phyloP scores from a whole-genome alignment of 192 early-diverging fungal genomes.

The Podila minutissima region DNA sequence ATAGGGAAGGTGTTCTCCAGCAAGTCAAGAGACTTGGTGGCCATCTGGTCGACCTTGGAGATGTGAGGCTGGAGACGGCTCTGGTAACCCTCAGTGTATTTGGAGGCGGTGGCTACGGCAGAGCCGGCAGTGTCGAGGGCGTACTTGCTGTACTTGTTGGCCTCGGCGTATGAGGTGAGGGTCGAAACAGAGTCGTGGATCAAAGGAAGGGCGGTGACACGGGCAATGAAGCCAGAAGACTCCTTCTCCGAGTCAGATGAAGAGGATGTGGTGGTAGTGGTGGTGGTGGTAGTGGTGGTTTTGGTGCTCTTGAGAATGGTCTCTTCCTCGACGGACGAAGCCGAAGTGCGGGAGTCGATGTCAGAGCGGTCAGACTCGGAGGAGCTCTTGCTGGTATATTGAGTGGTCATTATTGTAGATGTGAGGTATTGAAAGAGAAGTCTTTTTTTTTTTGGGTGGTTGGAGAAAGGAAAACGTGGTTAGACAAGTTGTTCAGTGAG shows the following conservation, averaged over 20 bases:
- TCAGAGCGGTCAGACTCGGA: too few relatives aligned
- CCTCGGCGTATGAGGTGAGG: conserved; percentile 56
- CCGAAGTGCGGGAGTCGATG: too few relatives aligned
- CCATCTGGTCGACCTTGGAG: conserved; percentile 65
- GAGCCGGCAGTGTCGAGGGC: conserved; percentile 41
- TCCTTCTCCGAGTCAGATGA: neutral
- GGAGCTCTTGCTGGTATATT: too few relatives aligned
- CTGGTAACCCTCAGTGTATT: conserved; percentile 42
- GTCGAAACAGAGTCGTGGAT: conserved; percentile 61
- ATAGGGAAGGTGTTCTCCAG: conserved; percentile 70
- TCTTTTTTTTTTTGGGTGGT: too few relatives aligned
- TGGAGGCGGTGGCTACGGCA: conserved; percentile 32
- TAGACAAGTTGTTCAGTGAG: too few relatives aligned
- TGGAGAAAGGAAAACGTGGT: too few relatives aligned
- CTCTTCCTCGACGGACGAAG: too few relatives aligned
- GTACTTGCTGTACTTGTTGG: conserved; percentile 39
- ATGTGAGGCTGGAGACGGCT: conserved; percentile 59
- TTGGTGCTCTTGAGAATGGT: neutral
- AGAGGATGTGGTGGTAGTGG: neutral
- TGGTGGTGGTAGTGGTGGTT: neutral
- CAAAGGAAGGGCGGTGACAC: conserved; percentile 63
- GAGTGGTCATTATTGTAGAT: too few relatives aligned
- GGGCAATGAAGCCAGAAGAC: conserved; percentile 23
- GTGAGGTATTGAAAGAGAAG: too few relatives aligned
- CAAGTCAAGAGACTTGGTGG: conserved; percentile 70